These are phyloP conservation scores for Phoma sp. DNA, from an alignment of 2,329 filamentous ascomycete genomes.

Conservation along the genomic window DNA sequence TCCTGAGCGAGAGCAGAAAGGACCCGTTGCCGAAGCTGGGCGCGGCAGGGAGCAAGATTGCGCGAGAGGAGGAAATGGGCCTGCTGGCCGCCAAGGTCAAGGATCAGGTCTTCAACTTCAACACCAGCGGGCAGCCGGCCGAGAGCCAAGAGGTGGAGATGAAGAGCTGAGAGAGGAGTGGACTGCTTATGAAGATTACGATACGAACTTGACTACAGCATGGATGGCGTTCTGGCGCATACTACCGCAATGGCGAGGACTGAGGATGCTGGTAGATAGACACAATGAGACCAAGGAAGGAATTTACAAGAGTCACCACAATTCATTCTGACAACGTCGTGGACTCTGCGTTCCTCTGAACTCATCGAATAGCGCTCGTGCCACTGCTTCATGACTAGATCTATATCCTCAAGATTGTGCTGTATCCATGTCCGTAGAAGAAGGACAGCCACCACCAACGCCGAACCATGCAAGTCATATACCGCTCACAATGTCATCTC, in stretches of 20 bases:
- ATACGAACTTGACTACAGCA: not conserved
- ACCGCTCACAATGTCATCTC: conserved; percentile 23
- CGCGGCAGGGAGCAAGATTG: conserved; percentile 68
- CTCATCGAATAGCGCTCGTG: too few relatives aligned
- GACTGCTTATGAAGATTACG: not conserved
- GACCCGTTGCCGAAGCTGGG: conserved; percentile 65
- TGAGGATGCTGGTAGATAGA: too few relatives aligned
- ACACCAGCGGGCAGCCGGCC: conserved; percentile 3
- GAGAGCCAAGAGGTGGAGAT: conserved; percentile 40
- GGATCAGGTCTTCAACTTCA: conserved; percentile 63
- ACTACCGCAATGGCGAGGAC: too few relatives aligned
- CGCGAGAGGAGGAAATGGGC: conserved; percentile 68
- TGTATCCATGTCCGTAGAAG: conserved; percentile 10
- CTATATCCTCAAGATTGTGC: conserved; percentile 1
- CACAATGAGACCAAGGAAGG: too few relatives aligned
- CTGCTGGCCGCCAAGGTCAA: conserved; percentile 70
- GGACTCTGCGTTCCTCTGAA: too few relatives aligned
- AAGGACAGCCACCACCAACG: conserved; percentile 26
- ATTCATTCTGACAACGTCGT: too few relatives aligned
- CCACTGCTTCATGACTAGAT: conserved; percentile 1
- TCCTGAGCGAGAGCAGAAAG: conserved; percentile 33
- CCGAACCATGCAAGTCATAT: conserved; percentile 30
- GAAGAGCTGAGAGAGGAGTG: conserved; percentile 32
- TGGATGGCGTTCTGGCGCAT: conserved; percentile 2
- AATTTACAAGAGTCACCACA: too few relatives aligned